Base-by-base conservation (phyloP, 192 early-diverging fungal genomes). In the Helicostylum pulchrum region DNA sequence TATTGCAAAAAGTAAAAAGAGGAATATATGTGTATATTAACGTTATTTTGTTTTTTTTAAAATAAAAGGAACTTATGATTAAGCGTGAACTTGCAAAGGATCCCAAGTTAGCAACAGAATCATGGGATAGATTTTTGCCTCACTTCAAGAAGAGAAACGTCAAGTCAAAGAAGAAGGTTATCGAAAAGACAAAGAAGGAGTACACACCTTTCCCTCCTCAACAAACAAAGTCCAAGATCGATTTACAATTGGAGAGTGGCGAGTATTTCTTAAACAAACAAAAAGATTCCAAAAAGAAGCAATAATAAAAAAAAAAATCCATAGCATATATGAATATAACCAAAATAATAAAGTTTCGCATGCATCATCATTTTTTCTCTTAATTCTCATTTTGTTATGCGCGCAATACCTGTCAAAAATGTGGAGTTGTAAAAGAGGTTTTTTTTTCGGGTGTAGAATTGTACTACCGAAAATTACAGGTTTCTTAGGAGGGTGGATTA, bases 1-100 rank as follows among this genome's bases (percentile, higher is more conserved):
- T 46, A 15, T 15, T 17, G 19, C 15, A 0, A 15, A 0, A 15
- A 19, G 19, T 14, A 17, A 48, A 15, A 48, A 17, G 15, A 1
- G 19, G 23, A 20, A 21, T 36, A 50, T 19, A 50, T 20, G 20
- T 56, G 51, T 47, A 1, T n/a, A 19, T 48, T 15, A 6, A 48
- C 12, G 4, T 17, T 71, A n/a, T 44, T 12, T 19, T 53, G 5
- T 17, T 1, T 47, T 21, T 43, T 8, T 58, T 55, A 66, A 49
- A 11, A 61, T n/a, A 31, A 44, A 68, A 93, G 88, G 94, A 96
- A 74, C 73, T 99, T 44, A 99, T 99, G 97, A 98, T 99, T 64
- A 94, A 95, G 66, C 87, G 94, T 49, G 97, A 99, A 75, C 74
- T 99, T 50, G 93, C 96, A 14, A 98, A 97, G 72, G 97, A 99